phyloP scores from a whole-genome alignment of 208 protist species.

The Balamuthia mandrillaris region DNA sequence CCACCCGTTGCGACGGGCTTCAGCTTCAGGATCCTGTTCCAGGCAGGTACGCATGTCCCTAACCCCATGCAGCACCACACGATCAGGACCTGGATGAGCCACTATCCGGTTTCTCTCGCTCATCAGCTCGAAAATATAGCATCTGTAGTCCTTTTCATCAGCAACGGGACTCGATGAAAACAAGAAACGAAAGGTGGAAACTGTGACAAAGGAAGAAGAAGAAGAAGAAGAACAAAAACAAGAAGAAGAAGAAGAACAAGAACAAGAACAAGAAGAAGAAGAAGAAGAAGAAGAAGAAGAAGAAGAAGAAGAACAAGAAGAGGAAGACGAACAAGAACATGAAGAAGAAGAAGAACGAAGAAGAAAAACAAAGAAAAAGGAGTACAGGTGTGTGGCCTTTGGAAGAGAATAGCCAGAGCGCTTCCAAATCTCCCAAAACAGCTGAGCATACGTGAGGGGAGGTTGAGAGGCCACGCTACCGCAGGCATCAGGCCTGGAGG shows the following conservation, averaged over 20 bases:
- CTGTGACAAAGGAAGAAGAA: too few relatives aligned
- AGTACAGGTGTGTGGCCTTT: neutral
- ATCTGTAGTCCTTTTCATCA: neutral
- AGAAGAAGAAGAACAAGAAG: too few relatives aligned
- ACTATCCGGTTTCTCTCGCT: conserved; percentile 4
- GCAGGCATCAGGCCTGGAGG: neutral
- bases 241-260: neutral
- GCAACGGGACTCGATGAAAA: neutral
- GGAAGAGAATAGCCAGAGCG: neutral
- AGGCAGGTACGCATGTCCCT: neutral
- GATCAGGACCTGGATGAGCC: too few relatives aligned
- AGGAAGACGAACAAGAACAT: neutral
- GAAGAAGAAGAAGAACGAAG: neutral
- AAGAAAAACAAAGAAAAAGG: neutral
- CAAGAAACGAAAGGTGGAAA: neutral
- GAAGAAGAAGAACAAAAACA: too few relatives aligned
- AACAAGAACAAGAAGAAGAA: too few relatives aligned
- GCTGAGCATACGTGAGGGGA: neutral
- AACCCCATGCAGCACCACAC: neutral
- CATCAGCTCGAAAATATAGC: conserved; percentile 9
- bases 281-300: too few relatives aligned
- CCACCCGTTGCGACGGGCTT: neutral
- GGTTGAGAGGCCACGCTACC: neutral
- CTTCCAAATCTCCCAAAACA: conserved; percentile 11
- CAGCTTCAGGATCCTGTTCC: neutral